phyloP scores from a whole-genome alignment of 2,329 filamentous ascomycete genomes.

The Fusarium albosuccineum region DNA sequence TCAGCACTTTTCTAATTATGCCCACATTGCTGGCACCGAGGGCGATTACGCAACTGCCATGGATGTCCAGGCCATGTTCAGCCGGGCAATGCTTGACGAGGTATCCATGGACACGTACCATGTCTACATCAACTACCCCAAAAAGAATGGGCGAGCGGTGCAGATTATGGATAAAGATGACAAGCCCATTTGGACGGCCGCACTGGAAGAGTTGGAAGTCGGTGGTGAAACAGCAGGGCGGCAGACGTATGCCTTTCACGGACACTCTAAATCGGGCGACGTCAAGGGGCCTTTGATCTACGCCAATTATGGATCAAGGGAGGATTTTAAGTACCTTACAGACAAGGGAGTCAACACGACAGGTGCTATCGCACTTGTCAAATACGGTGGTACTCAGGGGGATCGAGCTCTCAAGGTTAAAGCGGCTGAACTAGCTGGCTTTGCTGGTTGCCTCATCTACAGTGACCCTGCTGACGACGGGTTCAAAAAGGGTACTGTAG shows the following conservation, averaged over 20 bases:
- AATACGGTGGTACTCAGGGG: conserved; percentile 80
- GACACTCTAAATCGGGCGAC: conserved; percentile 87
- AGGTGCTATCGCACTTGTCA: conserved; percentile 86
- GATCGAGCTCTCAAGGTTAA: conserved; percentile 88
- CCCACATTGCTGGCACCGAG: conserved; percentile 94
- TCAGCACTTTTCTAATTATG: conserved; percentile 82
- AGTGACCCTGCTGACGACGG: conserved; percentile 90
- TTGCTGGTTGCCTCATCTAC: conserved; percentile 90
- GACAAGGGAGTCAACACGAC: conserved; percentile 79
- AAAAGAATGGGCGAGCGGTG: conserved; percentile 79
- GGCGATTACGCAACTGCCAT: conserved; percentile 89
- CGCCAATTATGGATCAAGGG: conserved; percentile 88
- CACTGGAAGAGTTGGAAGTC: conserved; percentile 81
- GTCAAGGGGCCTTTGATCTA: conserved; percentile 90
- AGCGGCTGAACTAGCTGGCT: conserved; percentile 87
- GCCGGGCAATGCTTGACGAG: conserved; percentile 78
- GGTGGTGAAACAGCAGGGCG: conserved; percentile 72
- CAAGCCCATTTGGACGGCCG: conserved; percentile 79
- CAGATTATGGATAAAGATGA: conserved; percentile 76
- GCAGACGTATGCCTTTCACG: conserved; percentile 87
- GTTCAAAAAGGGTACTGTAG: conserved; percentile 77
- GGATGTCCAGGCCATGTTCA: conserved; percentile 85
- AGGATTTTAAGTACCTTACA: conserved; percentile 82
- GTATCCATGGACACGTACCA: conserved; percentile 83
- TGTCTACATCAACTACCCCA: conserved; percentile 95